These are phyloP conservation scores for Xanthoceras sorbifolium DNA, from an alignment of 345 rosid genomes.

Conservation along the genomic window DNA sequence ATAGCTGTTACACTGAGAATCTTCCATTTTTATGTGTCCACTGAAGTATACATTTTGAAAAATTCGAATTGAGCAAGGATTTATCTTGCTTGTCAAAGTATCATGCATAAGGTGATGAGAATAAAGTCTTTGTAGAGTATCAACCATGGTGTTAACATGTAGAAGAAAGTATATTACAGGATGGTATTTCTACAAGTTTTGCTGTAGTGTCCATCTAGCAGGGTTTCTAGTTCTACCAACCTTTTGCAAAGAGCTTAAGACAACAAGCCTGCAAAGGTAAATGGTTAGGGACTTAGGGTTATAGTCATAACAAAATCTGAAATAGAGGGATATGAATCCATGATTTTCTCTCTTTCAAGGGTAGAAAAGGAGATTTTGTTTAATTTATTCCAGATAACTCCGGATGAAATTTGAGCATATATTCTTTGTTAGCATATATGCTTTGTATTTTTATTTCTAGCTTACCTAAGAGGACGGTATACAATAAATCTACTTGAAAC, in stretches of 20 bases:
- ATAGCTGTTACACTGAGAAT: background rate
- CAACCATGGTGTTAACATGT: conserved; percentile 3
- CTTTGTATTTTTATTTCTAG: background rate
- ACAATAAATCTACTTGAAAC: background rate
- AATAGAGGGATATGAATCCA: background rate
- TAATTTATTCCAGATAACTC: background rate
- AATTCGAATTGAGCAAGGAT: background rate
- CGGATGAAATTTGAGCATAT: background rate
- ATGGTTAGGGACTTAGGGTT: background rate
- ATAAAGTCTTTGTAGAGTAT: background rate
- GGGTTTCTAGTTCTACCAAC: background rate
- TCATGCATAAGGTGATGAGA: background rate
- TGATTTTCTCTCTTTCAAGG: background rate
- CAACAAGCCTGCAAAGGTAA: background rate
- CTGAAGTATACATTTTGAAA: background rate
- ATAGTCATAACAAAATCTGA: background rate
- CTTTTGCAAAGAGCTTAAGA: background rate
- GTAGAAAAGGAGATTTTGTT: background rate
- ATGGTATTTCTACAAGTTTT: background rate
- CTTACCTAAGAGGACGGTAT: background rate
- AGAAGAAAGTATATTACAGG: background rate
- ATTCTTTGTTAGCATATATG: too few relatives aligned
- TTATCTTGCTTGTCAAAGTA: background rate
- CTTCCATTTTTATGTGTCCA: background rate
- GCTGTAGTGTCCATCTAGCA: background rate